Evolutionary conservation across 2,329 filamentous ascomycete genomes (phyloP).

Genomic region (Fusarium hostae): DNA sequence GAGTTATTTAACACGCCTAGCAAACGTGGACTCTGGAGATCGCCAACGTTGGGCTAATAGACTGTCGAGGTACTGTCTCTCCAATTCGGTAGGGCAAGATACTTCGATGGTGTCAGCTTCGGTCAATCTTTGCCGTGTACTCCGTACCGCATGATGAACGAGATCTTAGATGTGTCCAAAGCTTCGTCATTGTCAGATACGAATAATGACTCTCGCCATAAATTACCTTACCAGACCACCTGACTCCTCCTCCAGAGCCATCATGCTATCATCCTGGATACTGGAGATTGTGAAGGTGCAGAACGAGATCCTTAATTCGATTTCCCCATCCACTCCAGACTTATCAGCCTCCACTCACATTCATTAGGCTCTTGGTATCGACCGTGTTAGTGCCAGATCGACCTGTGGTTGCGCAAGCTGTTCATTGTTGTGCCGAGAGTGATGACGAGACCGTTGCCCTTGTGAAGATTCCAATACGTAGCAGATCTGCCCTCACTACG

Average conservation of each 20-base stretch:
- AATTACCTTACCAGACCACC: not conserved
- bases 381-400: conserved; percentile 37
- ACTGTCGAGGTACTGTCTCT: conserved; percentile 5
- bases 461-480: conserved; percentile 10
- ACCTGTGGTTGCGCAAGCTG: conserved; percentile 33
- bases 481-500: conserved; percentile 18
- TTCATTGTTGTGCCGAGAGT: conserved; percentile 10
- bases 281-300: conserved; percentile 37
- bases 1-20: conserved; percentile 12
- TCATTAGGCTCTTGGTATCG: conserved; percentile 9
- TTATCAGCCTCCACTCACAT: conserved; percentile 34
- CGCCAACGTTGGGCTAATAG: not conserved
- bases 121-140: not conserved
- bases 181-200: not conserved
- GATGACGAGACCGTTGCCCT: conserved; percentile 17
- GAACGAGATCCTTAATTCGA: conserved; percentile 37
- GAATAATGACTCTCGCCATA: not conserved
- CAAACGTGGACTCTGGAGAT: conserved; percentile 21
- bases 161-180: conserved; percentile 1
- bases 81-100: conserved; percentile 5
- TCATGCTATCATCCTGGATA: conserved; percentile 29
- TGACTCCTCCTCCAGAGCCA: not conserved
- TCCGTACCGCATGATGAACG: not conserved
- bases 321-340: conserved; percentile 36
- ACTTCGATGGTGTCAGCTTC: conserved; percentile 9